These are phyloP conservation scores for Didymellaceae sp. DNA, from an alignment of 2,329 filamentous ascomycete genomes.

Conservation along the genomic window DNA sequence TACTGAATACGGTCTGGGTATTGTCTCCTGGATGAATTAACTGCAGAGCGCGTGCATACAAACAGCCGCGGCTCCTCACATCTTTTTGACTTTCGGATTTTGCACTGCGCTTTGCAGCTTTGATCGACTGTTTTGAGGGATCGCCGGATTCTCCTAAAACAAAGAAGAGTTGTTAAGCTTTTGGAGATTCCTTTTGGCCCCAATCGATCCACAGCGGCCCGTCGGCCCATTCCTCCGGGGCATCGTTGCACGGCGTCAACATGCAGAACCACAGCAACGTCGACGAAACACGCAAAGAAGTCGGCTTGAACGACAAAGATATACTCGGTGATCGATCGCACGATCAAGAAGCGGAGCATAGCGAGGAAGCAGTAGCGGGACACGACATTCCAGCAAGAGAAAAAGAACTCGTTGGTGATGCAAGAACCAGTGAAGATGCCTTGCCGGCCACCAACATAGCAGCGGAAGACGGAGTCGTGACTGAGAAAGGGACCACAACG, in stretches of 20 bases:
- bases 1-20: background rate
- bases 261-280: conserved; percentile 15
- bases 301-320: background rate
- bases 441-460: background rate
- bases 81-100: background rate
- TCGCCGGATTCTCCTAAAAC: too few species aligned
- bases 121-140: too few species aligned
- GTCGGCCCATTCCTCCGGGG: conserved; percentile 13
- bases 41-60: background rate
- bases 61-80: background rate
- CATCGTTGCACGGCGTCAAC: background rate
- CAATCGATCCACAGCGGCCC: conserved; percentile 11
- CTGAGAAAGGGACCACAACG: background rate
- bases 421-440: background rate
- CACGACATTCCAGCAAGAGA: background rate
- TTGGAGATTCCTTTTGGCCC: background rate
- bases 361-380: background rate
- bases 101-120: too few species aligned
- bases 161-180: conserved; percentile 2
- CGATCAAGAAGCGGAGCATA: background rate
- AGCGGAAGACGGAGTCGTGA: background rate
- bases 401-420: background rate
- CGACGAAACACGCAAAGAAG: conserved; percentile 3
- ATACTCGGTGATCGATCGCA: background rate
- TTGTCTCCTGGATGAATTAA: background rate